Evolutionary conservation across 768 basidiomycete genomes (phyloP), one percentile per base, ranked within the genome.

Genomic region (Lactarius tabidus): DNA sequence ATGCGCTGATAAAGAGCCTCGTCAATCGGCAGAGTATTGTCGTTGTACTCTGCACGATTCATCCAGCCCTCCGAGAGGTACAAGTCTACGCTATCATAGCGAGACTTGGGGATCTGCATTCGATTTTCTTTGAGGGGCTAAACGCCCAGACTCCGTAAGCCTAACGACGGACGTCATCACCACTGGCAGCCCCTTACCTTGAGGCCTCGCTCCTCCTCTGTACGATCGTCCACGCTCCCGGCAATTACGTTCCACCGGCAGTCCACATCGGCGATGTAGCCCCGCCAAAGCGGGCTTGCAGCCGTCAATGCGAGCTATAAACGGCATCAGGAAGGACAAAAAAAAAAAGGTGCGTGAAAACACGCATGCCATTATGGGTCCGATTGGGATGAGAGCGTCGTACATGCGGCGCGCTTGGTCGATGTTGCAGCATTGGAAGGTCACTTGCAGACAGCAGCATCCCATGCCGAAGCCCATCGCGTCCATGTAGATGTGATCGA

Each of bases 381-480:
- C 93, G 31, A 99, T 80, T 14, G 97, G 97, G 26, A 97, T 88
- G 58, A 99, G 81, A n/a, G 91, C 92, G 74, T 99, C 97, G 74
- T 99, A 99, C 77, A 98, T 86, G 61, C 91, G 81, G 72, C 93
- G 82, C 14, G 97, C 95, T 74, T 99, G 95, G 36, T 84, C 82
- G 31, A 99, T 87, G 77, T 93, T 94, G 76, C 93, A 97, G 3
- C 95, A 90, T 76, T 99, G 97, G 79, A 98, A 98, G 17, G 97
- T 99, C 66, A 98, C 82, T 72, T 99, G 97, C 59, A 99, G 81
- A 76, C 97, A 98, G 72, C 93, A 96, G 70, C 96, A 98, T 7
- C 97, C 97, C 97, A 98, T 99, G 55, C 97, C 97, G 75, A 99
- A 99, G 33, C 95, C 96, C 97, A 98, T 98, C 10, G 97, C 95